These are phyloP conservation scores for Claviceps sorghi DNA, from an alignment of 2,329 filamentous ascomycete species.

Conservation along the genomic window DNA sequence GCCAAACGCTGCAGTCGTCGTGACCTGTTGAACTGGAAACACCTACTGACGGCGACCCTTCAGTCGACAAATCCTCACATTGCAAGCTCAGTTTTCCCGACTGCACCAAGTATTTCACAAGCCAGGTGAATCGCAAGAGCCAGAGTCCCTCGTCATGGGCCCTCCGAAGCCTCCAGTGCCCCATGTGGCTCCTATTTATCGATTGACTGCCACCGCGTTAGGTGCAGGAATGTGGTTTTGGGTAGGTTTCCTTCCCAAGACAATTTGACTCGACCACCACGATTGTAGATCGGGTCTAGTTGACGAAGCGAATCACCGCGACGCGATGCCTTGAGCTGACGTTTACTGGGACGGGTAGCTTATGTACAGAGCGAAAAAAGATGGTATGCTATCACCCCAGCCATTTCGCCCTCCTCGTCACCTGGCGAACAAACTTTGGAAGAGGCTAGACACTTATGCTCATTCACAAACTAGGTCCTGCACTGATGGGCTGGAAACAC, in stretches of 20 bases:
- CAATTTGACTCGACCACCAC: neutral
- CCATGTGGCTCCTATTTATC: constrained; percentile 51
- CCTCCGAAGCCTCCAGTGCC: constrained; percentile 28
- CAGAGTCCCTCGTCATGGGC: constrained; percentile 11
- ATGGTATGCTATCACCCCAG: constrained; percentile 40
- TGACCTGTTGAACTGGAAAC: neutral
- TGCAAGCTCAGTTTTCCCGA: neutral
- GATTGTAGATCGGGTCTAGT: neutral
- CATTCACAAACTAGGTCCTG: constrained; percentile 37
- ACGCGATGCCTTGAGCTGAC: neutral
- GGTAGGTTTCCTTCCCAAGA: constrained; percentile 38
- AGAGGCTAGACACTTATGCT: neutral
- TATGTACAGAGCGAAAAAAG: constrained; percentile 93
- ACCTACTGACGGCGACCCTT: neutral
- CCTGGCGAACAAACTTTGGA: too few relatives aligned
- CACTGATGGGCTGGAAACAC: constrained; percentile 83
- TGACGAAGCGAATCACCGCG: neutral
- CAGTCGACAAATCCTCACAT: neutral
- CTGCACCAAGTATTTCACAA: neutral
- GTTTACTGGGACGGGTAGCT: constrained; percentile 36
- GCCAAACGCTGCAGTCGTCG: neutral
- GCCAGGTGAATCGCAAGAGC: neutral
- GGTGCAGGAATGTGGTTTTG: constrained; percentile 99
- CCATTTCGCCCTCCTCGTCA: neutral
- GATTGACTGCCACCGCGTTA: constrained; percentile 71